A percentile compares a stretch with the other conserved stretches of the same genome.
phyloP scores from a whole-genome alignment of 2,329 filamentous ascomycete species.

The Elsinoe perseae region DNA sequence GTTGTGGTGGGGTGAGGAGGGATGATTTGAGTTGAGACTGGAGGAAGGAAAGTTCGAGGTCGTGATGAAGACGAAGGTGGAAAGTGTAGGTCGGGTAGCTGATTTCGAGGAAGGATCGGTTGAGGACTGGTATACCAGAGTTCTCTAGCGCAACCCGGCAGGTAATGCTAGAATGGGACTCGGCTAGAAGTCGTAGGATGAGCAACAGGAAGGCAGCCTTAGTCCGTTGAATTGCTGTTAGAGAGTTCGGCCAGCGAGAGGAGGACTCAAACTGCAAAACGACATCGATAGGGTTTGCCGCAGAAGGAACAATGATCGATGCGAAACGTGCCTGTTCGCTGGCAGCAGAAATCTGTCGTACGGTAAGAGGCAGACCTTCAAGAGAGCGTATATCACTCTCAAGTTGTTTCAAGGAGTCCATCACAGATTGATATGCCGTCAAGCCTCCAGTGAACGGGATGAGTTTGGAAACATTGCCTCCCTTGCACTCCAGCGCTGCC shows the following conservation, averaged over 20 bases:
- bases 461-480: slow-evolving; percentile 40
- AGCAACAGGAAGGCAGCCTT: slow-evolving; percentile 80
- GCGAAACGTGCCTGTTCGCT: slow-evolving; percentile 67
- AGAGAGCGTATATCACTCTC: slow-evolving; percentile 70
- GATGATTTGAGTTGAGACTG: slow-evolving; percentile 73
- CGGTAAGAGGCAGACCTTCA: slow-evolving; percentile 76
- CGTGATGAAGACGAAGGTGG: slow-evolving; percentile 79
- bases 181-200: slow-evolving; percentile 64
- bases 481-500: slow-evolving; percentile 40
- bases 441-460: slow-evolving; percentile 33
- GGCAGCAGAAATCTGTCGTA: slow-evolving; percentile 70
- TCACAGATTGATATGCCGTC: slow-evolving; percentile 58
- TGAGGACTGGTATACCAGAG: slow-evolving; percentile 57
- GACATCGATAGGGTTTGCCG: slow-evolving; percentile 57
- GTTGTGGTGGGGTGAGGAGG: slow-evolving; percentile 53
- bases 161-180: slow-evolving; percentile 52
- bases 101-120: slow-evolving; percentile 76
- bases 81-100: slow-evolving; percentile 63
- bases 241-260: slow-evolving; percentile 84
- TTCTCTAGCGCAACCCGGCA: slow-evolving; percentile 78
- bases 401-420: slow-evolving; percentile 62
- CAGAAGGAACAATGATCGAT: slow-evolving; percentile 49
- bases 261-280: slow-evolving; percentile 90
- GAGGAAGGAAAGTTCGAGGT: slow-evolving; percentile 73
- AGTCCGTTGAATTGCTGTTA: slow-evolving; percentile 83